Evolutionary conservation across 148 eudicot genomes (phyloP), one percentile per base, ranked within the genome.

Genomic region (Drosera capensis): DNA sequence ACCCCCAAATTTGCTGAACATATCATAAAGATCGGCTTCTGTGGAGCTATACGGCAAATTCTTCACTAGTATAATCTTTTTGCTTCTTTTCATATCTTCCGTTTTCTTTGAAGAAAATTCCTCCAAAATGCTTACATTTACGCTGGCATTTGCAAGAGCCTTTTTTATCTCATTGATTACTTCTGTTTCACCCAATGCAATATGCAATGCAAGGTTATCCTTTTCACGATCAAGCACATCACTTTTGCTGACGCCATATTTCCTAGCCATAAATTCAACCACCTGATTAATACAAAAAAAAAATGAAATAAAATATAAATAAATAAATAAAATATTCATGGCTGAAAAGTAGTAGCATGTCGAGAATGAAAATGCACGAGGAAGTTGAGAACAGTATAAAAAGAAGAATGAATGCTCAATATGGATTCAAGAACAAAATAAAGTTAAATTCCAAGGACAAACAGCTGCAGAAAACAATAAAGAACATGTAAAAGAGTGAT

Each of bases 141-240:
- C 72, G 34, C 99, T 95, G 59, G 94, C 85, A 40, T 69, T 85
- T 61, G 66, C 55, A 39, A 92, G 75, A 59, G 95, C 87, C 62
- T 70, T 79, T 70, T 92, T 81, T 40, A 95, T 92, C 68, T 92
- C 88, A 8, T 88, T 81, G 50, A 92, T 73, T 40, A 92, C 79
- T 76, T 85, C 74, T 60, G 94, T 79, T 68, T 92, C 99, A 54
- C 85, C 99, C 52, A 79, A 62, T 50, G 99, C 99, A 57, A 81
- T 61, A 41, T 84, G 81, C 22, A 85, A 95, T 45, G 95, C 94
- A 65, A 92, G 78, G 68, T 79, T 94, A 63, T 71, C 71, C 25
- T 85, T 77, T 70, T 92, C 94, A 37, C 68, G 74, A 63, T 81
- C 94, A 51, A 80, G 79, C 1, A 92, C 56, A 28, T 85, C 95